phyloP scores from a whole-genome alignment of 2,329 filamentous ascomycete genomes.

The Ceratocystis cacaofunesta region DNA sequence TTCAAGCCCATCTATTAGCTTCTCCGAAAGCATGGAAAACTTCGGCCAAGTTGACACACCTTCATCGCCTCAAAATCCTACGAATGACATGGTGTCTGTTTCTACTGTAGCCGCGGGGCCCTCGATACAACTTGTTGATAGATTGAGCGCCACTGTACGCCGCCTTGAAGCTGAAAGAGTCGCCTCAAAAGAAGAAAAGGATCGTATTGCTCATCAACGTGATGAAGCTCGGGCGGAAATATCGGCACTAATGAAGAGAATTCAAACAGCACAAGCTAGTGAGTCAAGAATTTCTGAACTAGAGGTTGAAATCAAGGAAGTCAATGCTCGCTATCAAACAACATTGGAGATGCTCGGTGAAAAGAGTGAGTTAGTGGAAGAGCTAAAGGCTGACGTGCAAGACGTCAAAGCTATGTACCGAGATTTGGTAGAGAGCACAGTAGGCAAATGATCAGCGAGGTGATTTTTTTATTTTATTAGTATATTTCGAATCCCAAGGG shows the following conservation, averaged over 20 bases:
- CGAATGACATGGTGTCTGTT: slow-evolving; percentile 74
- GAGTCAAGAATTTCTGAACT: slow-evolving; percentile 47
- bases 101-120: slow-evolving; percentile 84
- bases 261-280: slow-evolving; percentile 52
- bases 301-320: slow-evolving; percentile 49
- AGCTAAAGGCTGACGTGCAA: slow-evolving; percentile 72
- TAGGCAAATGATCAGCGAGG: slow-evolving; percentile 23
- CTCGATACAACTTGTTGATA: slow-evolving; percentile 85
- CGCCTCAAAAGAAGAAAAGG: slow-evolving; percentile 71
- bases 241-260: slow-evolving; percentile 75
- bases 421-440: slow-evolving; percentile 74
- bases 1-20: neutral
- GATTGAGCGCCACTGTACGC: slow-evolving; percentile 87
- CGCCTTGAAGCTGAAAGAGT: slow-evolving; percentile 86
- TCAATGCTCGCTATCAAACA: slow-evolving; percentile 72
- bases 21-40: slow-evolving; percentile 1
- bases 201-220: slow-evolving; percentile 64
- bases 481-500: neutral
- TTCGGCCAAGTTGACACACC: slow-evolving; percentile 38
- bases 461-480: neutral
- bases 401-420: slow-evolving; percentile 96
- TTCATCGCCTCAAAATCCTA: slow-evolving; percentile 50
- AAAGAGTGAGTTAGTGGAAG: slow-evolving; percentile 89
- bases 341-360: slow-evolving; percentile 90
- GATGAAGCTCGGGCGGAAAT: slow-evolving; percentile 88